Evolutionary conservation across 352 stramenopile species (phyloP).

Genomic region (Globisporangium apiculatum): DNA sequence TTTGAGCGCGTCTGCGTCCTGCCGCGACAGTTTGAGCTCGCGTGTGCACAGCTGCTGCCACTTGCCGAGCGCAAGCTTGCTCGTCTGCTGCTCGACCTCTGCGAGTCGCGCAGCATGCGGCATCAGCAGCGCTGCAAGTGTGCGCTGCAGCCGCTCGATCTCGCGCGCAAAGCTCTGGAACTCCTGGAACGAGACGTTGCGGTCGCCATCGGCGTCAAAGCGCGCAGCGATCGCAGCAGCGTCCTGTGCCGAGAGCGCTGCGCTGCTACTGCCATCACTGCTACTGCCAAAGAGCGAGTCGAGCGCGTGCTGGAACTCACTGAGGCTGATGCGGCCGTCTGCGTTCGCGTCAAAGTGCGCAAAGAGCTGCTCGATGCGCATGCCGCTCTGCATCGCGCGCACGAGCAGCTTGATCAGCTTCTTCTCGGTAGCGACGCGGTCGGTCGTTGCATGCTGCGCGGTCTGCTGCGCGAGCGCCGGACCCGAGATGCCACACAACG

Average conservation of each 20-base stretch:
- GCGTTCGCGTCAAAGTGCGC: conserved; percentile 64
- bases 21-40: conserved; percentile 20
- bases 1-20: conserved; percentile 15
- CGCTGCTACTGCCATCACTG: conserved; percentile 4
- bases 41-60: conserved; percentile 30
- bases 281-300: conserved; percentile 33
- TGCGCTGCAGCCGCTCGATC: conserved; percentile 28
- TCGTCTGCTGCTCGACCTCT: conserved; percentile 3
- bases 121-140: conserved; percentile 17
- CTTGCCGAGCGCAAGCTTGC: conserved; percentile 11
- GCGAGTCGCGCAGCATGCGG: conserved; percentile 17
- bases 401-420: conserved; percentile 62
- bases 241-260: conserved; percentile 24
- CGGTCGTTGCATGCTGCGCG: conserved; percentile 10
- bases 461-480: conserved; percentile 15
- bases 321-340: conserved; percentile 45
- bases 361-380: conserved; percentile 61
- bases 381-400: conserved; percentile 33
- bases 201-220: conserved; percentile 57
- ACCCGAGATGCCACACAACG: conserved; percentile 31
- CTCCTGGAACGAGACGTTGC: conserved; percentile 41
- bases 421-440: conserved; percentile 22
- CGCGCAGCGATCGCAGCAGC: conserved; percentile 32
- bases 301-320: conserved; percentile 51
- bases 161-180: conserved; percentile 49